Conservation (phyloP, 192 early-diverging fungal species). For the Haplosporangium gracile region DNA sequence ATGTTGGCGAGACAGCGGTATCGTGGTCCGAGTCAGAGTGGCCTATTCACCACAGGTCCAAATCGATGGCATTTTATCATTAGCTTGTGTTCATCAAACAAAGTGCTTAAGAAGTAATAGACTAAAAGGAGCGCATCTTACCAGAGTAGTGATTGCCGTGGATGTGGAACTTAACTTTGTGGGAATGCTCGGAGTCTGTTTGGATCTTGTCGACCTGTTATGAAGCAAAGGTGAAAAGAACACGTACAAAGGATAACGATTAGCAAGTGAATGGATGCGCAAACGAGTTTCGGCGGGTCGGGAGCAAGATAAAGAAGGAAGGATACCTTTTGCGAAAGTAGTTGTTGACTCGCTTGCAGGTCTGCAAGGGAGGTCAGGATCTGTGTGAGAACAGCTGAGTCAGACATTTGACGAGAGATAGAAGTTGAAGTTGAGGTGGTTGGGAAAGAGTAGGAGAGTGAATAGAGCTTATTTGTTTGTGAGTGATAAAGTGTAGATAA, state of each 20-base stretch:
- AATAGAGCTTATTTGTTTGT: no score
- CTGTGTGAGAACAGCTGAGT: conserved; percentile 5
- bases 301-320: not conserved
- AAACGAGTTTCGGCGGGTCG: no score
- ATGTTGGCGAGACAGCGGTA: not conserved
- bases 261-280: no score
- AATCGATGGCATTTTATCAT: not conserved
- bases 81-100: not conserved
- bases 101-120: not conserved
- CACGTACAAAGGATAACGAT: not conserved
- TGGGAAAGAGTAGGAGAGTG: not conserved
- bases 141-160: not conserved
- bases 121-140: not conserved
- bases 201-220: conserved; percentile 17
- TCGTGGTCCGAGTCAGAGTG: conserved; percentile 12
- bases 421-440: not conserved
- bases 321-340: not conserved
- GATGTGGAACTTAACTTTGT: not conserved
- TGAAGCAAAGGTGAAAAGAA: not conserved
- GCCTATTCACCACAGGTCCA: not conserved
- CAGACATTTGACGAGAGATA: not conserved
- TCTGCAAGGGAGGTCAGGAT: conserved; percentile 2
- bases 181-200: not conserved
- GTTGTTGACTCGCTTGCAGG: not conserved
- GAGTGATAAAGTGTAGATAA: not conserved